Percentiles rank a stretch among this genome's conserved stretches.
Conservation (phyloP, 768 basidiomycete genomes). For the Dentipellis fragilis region DNA sequence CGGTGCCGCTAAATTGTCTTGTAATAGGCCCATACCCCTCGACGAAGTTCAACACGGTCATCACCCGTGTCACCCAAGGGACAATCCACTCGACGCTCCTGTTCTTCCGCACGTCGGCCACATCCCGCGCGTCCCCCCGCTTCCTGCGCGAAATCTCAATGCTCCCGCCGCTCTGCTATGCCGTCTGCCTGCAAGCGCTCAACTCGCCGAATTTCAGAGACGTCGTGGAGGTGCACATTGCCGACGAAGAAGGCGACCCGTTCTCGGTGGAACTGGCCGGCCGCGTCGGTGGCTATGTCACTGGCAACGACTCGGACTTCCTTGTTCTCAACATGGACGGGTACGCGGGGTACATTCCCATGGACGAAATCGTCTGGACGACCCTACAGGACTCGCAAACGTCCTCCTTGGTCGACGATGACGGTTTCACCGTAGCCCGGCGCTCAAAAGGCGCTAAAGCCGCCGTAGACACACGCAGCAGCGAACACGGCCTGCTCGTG, state of each 20-base stretch:
- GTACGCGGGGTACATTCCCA: conserved; percentile 68
- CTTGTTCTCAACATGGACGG: conserved; percentile 67
- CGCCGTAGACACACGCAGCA: conserved; percentile 5
- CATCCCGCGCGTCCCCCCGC: conserved; percentile 51
- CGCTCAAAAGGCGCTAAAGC: conserved; percentile 44
- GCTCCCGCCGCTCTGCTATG: conserved; percentile 57
- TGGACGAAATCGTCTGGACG: conserved; percentile 69
- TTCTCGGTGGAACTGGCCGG: conserved; percentile 80
- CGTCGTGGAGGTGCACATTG: conserved; percentile 51
- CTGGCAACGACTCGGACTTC: conserved; percentile 77
- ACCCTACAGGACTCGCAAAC: conserved; percentile 16
- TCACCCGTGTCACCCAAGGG: conserved; percentile 47
- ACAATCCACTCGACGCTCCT: conserved; percentile 53
- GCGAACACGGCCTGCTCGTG: conserved; percentile 36
- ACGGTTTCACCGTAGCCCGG: conserved; percentile 50
- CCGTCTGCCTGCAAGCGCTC: conserved; percentile 49
- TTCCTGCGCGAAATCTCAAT: conserved; percentile 70
- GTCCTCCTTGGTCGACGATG: conserved; percentile 28
- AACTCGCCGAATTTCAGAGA: conserved; percentile 16
- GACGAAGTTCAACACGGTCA: conserved; percentile 63
- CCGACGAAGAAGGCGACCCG: conserved; percentile 77
- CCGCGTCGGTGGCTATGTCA: conserved; percentile 60
- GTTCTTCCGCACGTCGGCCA: conserved; percentile 71
- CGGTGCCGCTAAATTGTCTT: background rate
- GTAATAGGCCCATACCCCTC: conserved; percentile 59